Conservation (phyloP, 495 filamentous ascomycete genomes). For the Lasiosphaeris hirsuta region DNA sequence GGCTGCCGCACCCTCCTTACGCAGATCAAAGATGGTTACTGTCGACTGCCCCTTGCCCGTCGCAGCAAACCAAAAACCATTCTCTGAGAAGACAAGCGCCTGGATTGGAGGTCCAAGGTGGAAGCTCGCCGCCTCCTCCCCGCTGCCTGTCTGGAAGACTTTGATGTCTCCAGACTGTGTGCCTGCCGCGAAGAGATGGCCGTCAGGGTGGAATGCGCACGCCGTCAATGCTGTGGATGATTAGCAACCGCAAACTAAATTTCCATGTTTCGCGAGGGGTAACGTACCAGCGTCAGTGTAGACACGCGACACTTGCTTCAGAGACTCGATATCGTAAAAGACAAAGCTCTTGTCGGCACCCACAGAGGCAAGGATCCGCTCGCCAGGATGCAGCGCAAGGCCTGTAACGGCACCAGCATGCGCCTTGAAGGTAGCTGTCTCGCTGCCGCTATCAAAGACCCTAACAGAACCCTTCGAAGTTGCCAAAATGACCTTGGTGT, state of each 20-base stretch:
- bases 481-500: constrained; percentile 63
- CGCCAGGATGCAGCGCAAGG: constrained; percentile 78
- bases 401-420: constrained; percentile 80
- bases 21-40: constrained; percentile 85
- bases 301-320: constrained; percentile 66
- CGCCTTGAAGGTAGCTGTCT: constrained; percentile 61
- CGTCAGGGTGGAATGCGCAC: constrained; percentile 90
- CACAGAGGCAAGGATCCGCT: constrained; percentile 79
- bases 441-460: constrained; percentile 66
- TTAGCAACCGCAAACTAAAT: constrained; percentile 30
- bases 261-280: background rate
- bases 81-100: constrained; percentile 85
- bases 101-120: constrained; percentile 63
- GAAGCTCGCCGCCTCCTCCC: constrained; percentile 67
- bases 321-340: constrained; percentile 74
- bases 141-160: constrained; percentile 77
- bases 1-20: constrained; percentile 74
- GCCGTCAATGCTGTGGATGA: constrained; percentile 63
- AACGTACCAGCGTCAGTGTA: constrained; percentile 78
- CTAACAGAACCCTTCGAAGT: constrained; percentile 75
- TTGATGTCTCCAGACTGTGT: constrained; percentile 72
- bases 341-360: constrained; percentile 92
- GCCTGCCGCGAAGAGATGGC: constrained; percentile 86
- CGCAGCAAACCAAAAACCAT: constrained; percentile 92
- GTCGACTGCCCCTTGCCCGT: constrained; percentile 66